Conservation (phyloP, 2,329 filamentous ascomycete genomes). For the Cladophialophora exuberans region DNA sequence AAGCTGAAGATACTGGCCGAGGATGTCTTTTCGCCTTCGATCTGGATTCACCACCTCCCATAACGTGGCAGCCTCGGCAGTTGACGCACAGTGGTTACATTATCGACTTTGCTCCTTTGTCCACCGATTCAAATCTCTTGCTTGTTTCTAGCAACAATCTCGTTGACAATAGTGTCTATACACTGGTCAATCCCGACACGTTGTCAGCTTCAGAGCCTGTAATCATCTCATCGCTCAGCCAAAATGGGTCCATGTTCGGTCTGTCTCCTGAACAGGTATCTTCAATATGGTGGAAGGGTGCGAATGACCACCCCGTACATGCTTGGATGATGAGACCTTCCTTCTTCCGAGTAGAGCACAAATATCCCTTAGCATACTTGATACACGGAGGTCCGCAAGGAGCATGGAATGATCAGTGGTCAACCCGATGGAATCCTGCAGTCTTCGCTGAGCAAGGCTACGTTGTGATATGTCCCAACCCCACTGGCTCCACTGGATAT, state of each 20-base stretch:
- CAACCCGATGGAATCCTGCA: conserved; percentile 57
- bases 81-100: conserved; percentile 48
- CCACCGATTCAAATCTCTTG: conserved; percentile 41
- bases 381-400: conserved; percentile 58
- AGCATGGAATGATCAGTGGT: conserved; percentile 60
- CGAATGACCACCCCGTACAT: conserved; percentile 47
- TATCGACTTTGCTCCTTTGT: conserved; percentile 42
- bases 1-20: conserved; percentile 47
- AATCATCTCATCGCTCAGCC: conserved; percentile 44
- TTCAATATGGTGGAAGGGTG: conserved; percentile 52
- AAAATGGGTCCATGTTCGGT: conserved; percentile 44
- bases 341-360: conserved; percentile 48
- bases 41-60: conserved; percentile 12
- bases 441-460: conserved; percentile 66
- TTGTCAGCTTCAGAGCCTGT: conserved; percentile 35
- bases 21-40: conserved; percentile 45
- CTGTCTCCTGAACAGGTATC: conserved; percentile 47
- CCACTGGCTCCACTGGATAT: conserved; percentile 62
- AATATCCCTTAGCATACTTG: conserved; percentile 59
- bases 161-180: conserved; percentile 50
- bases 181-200: conserved; percentile 42
- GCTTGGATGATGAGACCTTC: conserved; percentile 54
- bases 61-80: conserved; percentile 33
- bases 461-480: conserved; percentile 62
- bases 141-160: conserved; percentile 49